Evolutionary conservation across 805 yeast genomes (phyloP), one percentile per base, ranked within the genome.

Genomic region (Yamadazyma scolyti): DNA sequence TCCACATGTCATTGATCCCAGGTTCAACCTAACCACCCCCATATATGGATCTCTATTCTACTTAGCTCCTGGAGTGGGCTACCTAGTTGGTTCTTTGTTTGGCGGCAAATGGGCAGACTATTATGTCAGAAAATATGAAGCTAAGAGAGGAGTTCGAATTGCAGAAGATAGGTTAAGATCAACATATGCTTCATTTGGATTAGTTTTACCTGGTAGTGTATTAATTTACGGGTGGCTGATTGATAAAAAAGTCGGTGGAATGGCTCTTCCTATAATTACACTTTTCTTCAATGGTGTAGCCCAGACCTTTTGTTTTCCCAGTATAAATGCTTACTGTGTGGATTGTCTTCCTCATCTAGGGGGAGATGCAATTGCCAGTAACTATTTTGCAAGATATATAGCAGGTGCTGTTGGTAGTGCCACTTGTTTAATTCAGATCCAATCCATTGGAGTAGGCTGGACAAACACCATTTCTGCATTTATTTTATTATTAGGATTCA

Each of bases 391-490:
- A 1, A 50, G 81, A 28, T 73, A 61, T 42, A 37, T 70, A 1
- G 68, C 71, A 7, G 71, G 71, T 12, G 75, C 74, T 2, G 47
- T 74, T 9, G 70, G 71, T 0, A 57, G 74, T 10, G 75, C 69
- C 4, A 59, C 73, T 3, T 62, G 68, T 31, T 48, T 75, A 17
- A 48, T 53, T 6, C 67, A 66, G 18, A 54, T 75, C 9, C 42
- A 68, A 6, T 40, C 49, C 16, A 71, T 75, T 24, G 80, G 80
- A 1, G 61, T 75, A 25, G 80, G 79, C 3, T 72, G 78, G 77
- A 54, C 73, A 3, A 56, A 66, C 36, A 71, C 79, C 0, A 60
- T 73, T n/a, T 57, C 69, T 19, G 74, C 73, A 1, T 37, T 54
- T 14, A 53, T 66, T 6, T 37, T 70, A 11, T 50, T 59, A 54